Base-by-base conservation (phyloP, 441 rosid genomes). In the Gossypium davidsonii region DNA sequence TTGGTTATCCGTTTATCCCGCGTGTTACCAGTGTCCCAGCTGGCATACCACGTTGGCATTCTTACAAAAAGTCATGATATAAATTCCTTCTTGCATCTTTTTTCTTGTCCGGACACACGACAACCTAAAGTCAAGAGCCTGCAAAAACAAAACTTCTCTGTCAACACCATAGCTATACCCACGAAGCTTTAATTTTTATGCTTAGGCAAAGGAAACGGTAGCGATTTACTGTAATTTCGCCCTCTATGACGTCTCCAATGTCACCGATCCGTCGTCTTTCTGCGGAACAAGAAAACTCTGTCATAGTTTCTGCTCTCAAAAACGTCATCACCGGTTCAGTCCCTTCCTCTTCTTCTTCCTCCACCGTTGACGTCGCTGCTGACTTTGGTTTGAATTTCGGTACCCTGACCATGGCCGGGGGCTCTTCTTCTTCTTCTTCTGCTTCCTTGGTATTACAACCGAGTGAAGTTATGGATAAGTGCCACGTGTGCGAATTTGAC, bases 221-320 rank as follows among this genome's bases (percentile, higher is more conserved):
- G 14, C 1, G 34, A 3, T 6, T 1, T 23, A 10, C 17, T 53
- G 11, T 6, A n/a, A 2, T 68, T 58, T 20, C 76, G 55, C 53
- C 12, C 51, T 31, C 7, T 39, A 63, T 14, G 72, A 66, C 21
- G 14, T 49, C 5, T 46, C 67, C 84, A 48, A 78, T 79, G 6
- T 58, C 73, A 9, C 31, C 31, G 1, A 71, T 23, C 6, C 61
- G 6, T 9, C 86, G 83, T 20, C 77, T 85, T 44, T 76, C 85
- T 14, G 69, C 44, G 2, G 94, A 93, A 34, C 85, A 88, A 53
- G 98, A 93, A 72, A 69, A 75, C 67, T 75, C 88, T 7, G 72
- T 84, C 78, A 85, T 93, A 82, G 96, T 91, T 60, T 77, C 87
- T 6, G 88, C 97, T 14, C 63, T 80, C 79, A 49, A 74, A 46